phyloP scores from a whole-genome alignment of 2,329 filamentous ascomycete species.

The Xylaria digitata region DNA sequence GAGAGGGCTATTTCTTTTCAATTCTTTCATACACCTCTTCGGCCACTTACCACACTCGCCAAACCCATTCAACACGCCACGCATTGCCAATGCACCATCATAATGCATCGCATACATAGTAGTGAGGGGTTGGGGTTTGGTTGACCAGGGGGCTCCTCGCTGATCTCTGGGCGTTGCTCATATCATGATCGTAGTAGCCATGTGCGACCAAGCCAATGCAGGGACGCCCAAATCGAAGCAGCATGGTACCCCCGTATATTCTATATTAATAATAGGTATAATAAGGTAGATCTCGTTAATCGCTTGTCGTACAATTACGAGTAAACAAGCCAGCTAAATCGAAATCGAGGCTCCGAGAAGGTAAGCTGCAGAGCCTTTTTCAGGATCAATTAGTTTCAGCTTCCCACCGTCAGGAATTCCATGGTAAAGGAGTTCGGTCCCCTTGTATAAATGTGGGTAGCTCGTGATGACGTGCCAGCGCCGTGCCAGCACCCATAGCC shows the following conservation, averaged over 20 bases:
- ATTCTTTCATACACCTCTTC: constrained; percentile 2
- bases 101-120: constrained; percentile 34
- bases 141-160: constrained; percentile 24
- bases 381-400: background rate
- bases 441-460: constrained; percentile 19
- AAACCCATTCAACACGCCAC: constrained; percentile 20
- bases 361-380: constrained; percentile 1
- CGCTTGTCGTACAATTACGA: constrained; percentile 4
- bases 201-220: constrained; percentile 36
- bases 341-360: background rate
- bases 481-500: background rate
- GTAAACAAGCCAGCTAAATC: background rate
- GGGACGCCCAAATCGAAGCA: constrained; percentile 27
- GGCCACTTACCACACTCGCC: constrained; percentile 15
- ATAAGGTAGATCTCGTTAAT: constrained; percentile 17
- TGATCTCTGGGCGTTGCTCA: constrained; percentile 28
- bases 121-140: constrained; percentile 27
- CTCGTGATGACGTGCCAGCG: constrained; percentile 24
- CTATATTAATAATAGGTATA: constrained; percentile 7
- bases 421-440: background rate
- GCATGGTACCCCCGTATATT: constrained; percentile 25
- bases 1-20: constrained; percentile 8
- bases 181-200: constrained; percentile 30
- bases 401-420: background rate
- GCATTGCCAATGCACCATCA: constrained; percentile 28